Base-by-base conservation (phyloP, 176 grass and related monocot genomes). In the Carex littledalei region DNA sequence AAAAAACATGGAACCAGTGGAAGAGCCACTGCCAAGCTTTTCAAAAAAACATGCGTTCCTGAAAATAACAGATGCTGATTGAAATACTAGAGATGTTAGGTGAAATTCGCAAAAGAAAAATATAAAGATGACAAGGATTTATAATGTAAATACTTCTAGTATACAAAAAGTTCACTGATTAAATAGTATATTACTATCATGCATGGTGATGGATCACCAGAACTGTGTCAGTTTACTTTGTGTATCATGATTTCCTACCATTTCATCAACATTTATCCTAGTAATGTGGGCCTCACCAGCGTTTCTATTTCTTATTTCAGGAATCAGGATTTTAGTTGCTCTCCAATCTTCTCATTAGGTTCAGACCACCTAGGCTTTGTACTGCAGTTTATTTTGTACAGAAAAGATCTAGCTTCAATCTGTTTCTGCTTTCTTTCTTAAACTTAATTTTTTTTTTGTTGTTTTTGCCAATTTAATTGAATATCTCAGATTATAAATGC, bases 351-450 rank as follows among this genome's bases (percentile, higher is more conserved):
- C 74, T 78, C 74, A 18, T 78, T 78, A 66, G 61, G 35, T 78
- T 79, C 32, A 22, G 61, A 86, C 26, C 29, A 16, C 34, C 21
- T 68, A 68, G 81, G 62, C 61, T 83, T 83, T 83, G 43, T 83
- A 66, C 24, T 83, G 39, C 81, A 83, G 62, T 53, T 78, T 68
- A 83, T 83, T 31, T 66, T 83, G 81, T 83, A 83, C 63, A 83
- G 79, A 63, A 60, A 39, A 83, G 32, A 47, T 64, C 53, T 83
- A 66, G n/a, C 21, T 13, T 62, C 13, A 29, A 8, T n/a, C 39
- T 67, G 8, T 68, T 63, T 45, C 79, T 81, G 58, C 8, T 45
- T 79, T 63, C 15, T 67, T 52, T 18, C 59, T 81, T 63, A 61
- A 63, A 61, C 26, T 72, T 72, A 8, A 16, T 80, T 32, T 61